phyloP scores from a whole-genome alignment of 768 basidiomycete species.

The Infundibulicybe gibba region DNA sequence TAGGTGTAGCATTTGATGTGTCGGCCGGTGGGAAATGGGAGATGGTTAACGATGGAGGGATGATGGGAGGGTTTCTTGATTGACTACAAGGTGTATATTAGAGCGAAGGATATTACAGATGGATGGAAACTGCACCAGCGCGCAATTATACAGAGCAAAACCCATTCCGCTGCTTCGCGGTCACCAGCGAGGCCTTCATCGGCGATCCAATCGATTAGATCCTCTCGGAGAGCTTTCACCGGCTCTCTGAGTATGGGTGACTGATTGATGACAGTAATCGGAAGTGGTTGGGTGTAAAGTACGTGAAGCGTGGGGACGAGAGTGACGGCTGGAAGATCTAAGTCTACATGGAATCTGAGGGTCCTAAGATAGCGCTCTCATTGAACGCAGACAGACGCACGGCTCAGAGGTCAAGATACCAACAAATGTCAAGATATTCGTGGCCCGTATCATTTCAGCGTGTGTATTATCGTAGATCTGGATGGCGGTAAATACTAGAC shows the following conservation, averaged over 20 bases:
- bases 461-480: constrained; percentile 58
- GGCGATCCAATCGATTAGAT: constrained; percentile 73
- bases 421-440: constrained; percentile 65
- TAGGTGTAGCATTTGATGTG: constrained; percentile 28
- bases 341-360: constrained; percentile 32
- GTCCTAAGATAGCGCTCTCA: constrained; percentile 7
- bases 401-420: constrained; percentile 68
- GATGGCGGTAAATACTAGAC: background rate
- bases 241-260: background rate
- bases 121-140: constrained; percentile 49
- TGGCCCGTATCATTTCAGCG: constrained; percentile 47
- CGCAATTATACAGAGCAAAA: constrained; percentile 56
- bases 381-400: constrained; percentile 34
- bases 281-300: constrained; percentile 45
- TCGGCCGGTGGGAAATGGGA: constrained; percentile 53
- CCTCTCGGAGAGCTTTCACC: constrained; percentile 33
- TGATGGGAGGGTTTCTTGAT: constrained; percentile 60
- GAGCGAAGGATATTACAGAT: background rate
- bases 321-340: constrained; percentile 30
- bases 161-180: constrained; percentile 67
- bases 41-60: constrained; percentile 64
- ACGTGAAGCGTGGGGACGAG: constrained; percentile 69
- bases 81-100: constrained; percentile 39
- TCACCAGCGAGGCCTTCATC: constrained; percentile 68
- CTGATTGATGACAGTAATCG: constrained; percentile 34